These are phyloP conservation scores for Medicago truncatula DNA, from an alignment of 306 rosid genomes.

Conservation along the genomic window MtrunA17r5.0-ANR NC_053042.1:4762001-4762500, in stretches of 20 bases:
- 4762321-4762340: slow-evolving; percentile 31
- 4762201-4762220: not conserved
- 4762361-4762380: slow-evolving; percentile 47
- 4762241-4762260: slow-evolving; percentile 12
- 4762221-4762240: slow-evolving; percentile 19
- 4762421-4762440: slow-evolving; percentile 45
- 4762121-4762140: slow-evolving; percentile 7
- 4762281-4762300: slow-evolving; percentile 43
- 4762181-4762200: slow-evolving; percentile 1
- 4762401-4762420: slow-evolving; percentile 43
- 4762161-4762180: slow-evolving; percentile 15
- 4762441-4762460: slow-evolving; percentile 44
- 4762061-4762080: not conserved
- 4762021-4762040: no score
- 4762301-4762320: slow-evolving; percentile 36
- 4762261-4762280: slow-evolving; percentile 40
- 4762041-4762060: no score
- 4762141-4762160: slow-evolving; percentile 14
- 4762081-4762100: not conserved
- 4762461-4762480: slow-evolving; percentile 57
- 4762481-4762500: slow-evolving; percentile 47
- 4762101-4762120: not conserved
- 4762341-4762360: slow-evolving; percentile 22
- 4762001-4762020: no score
- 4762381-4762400: slow-evolving; percentile 45